Percentiles rank a stretch among this genome's conserved stretches.
Conservation (phyloP, 768 basidiomycete species). For the Collybia sp. region DNA sequence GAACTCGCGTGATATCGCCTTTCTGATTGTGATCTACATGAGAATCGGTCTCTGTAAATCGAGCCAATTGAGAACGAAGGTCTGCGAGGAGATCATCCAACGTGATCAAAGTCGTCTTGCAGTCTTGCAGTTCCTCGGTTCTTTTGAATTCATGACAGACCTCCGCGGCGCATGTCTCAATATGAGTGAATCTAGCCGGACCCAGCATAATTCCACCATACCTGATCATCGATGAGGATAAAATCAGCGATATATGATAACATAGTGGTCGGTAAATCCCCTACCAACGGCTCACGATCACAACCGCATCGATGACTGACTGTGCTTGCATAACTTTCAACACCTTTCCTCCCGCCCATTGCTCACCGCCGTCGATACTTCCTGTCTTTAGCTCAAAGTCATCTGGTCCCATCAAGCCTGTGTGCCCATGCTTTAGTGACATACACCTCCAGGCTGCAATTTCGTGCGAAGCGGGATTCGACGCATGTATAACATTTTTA, state of each 20-base stretch:
- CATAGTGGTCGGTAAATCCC: constrained; percentile 4
- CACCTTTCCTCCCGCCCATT: constrained; percentile 60
- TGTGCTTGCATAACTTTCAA: constrained; percentile 66
- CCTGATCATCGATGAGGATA: constrained; percentile 32
- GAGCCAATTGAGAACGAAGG: constrained; percentile 45
- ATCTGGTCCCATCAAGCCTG: constrained; percentile 65
- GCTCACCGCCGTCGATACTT: constrained; percentile 75
- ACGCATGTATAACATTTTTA: constrained; percentile 50
- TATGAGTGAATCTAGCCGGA: constrained; percentile 70
- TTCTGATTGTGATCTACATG: background rate
- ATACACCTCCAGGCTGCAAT: constrained; percentile 81
- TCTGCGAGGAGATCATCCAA: constrained; percentile 58
- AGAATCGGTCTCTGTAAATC: constrained; percentile 13
- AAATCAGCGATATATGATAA: background rate
- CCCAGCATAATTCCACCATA: constrained; percentile 81
- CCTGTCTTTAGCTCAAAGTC: constrained; percentile 69
- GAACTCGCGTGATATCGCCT: constrained; percentile 4
- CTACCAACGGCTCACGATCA: constrained; percentile 78
- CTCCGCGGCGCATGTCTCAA: constrained; percentile 70
- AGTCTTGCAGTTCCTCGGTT: constrained; percentile 64
- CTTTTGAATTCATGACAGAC: constrained; percentile 67
- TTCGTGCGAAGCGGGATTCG: constrained; percentile 62
- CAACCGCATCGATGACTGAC: constrained; percentile 71
- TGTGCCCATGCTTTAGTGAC: constrained; percentile 57
- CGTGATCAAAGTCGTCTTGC: constrained; percentile 46